Percentiles rank a stretch among this genome's conserved stretches.
phyloP scores from a whole-genome alignment of 768 basidiomycete genomes.

The Hydnum rufescens region DNA sequence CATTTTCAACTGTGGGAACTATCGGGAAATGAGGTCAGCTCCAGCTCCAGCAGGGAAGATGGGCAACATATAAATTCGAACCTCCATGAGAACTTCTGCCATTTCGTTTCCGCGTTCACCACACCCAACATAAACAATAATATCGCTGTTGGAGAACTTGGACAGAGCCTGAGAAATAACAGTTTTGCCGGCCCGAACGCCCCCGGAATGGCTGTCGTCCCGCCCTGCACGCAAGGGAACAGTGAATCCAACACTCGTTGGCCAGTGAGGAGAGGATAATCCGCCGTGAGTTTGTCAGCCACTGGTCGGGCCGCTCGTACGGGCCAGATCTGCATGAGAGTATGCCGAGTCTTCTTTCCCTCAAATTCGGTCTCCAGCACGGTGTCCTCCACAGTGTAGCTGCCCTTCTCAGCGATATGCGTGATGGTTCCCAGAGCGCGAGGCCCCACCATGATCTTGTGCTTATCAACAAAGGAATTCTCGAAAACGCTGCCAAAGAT shows the following conservation, averaged over 20 bases:
- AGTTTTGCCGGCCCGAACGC: conserved; percentile 97
- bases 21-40: background rate
- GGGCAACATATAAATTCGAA: background rate
- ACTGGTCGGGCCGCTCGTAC: conserved; percentile 94
- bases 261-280: conserved; percentile 82
- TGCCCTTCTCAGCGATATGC: conserved; percentile 81
- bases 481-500: conserved; percentile 91
- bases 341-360: conserved; percentile 80
- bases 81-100: conserved; percentile 95
- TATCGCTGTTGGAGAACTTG: conserved; percentile 98
- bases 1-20: conserved; percentile 73
- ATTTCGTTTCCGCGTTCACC: conserved; percentile 93
- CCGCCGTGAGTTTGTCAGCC: conserved; percentile 84
- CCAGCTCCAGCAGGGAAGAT: too few species aligned
- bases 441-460: conserved; percentile 93
- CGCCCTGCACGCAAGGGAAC: conserved; percentile 97
- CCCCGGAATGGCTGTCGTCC: conserved; percentile 93
- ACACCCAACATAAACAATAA: conserved; percentile 97
- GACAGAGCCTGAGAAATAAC: conserved; percentile 96
- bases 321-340: conserved; percentile 98
- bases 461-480: conserved; percentile 89
- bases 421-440: conserved; percentile 91
- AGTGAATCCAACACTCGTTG: conserved; percentile 93
- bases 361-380: conserved; percentile 96
- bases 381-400: conserved; percentile 83